A percentile compares a stretch with the other conserved stretches of the same genome.
Conservation (phyloP, 2,329 filamentous ascomycete species). For the Nannizziopsis arthrosporioides region DNA sequence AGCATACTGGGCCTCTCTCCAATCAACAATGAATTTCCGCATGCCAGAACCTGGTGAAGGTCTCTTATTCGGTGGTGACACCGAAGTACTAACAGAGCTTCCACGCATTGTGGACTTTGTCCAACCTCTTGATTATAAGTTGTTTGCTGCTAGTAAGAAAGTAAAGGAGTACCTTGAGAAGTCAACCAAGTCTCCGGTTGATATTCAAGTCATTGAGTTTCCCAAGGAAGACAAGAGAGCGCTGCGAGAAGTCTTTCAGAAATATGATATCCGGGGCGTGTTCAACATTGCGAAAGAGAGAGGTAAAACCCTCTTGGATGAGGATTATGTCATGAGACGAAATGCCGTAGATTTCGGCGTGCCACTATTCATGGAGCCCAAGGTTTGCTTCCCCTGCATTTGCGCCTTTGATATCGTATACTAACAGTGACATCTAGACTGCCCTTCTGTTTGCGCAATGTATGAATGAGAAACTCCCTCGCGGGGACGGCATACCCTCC, state of each 20-base stretch:
- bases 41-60: conserved; percentile 89
- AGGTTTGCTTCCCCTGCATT: conserved; percentile 44
- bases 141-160: conserved; percentile 69
- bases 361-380: conserved; percentile 95
- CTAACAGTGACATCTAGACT: conserved; percentile 48
- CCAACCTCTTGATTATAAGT: conserved; percentile 81
- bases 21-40: conserved; percentile 99
- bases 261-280: conserved; percentile 88
- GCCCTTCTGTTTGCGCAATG: conserved; percentile 91
- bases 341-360: conserved; percentile 98
- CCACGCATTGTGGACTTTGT: conserved; percentile 76
- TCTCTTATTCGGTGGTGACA: conserved; percentile 83
- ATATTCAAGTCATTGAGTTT: conserved; percentile 88
- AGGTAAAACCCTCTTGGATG: conserved; percentile 73
- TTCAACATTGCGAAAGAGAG: conserved; percentile 85
- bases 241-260: conserved; percentile 87
- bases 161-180: conserved; percentile 78
- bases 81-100: conserved; percentile 56
- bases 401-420: not conserved
- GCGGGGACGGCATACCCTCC: conserved; percentile 71
- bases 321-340: conserved; percentile 96
- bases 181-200: conserved; percentile 51
- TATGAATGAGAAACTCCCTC: conserved; percentile 92
- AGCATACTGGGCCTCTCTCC: conserved; percentile 92
- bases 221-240: conserved; percentile 92